Base-by-base conservation (phyloP, 805 yeast genomes). In the Cyberlindnera maclurae region DNA sequence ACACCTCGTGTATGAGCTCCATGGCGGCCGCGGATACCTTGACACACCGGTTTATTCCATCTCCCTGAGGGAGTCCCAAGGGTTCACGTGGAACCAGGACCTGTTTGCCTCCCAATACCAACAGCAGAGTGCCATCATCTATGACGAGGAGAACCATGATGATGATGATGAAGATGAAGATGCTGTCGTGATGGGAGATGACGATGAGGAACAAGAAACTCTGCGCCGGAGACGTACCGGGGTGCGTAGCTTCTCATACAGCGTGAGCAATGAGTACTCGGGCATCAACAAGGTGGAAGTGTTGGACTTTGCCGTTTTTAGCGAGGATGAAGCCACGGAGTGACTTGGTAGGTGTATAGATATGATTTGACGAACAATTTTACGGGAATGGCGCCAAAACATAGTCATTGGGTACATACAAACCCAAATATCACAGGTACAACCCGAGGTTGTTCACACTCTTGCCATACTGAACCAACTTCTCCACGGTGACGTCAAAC, bases 41-140 rank as follows among this genome's bases (percentile, higher is more conserved):
- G 37, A 38, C 31, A 9, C 45, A 24, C 45, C 70, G 6, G 46
- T 63, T 1, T 66, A 53, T 39, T 62, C 69, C 12, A 65, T 79
- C 28, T 67, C 73, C 12, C 60, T 79, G 29, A 67, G 65, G 17
- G 82, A 80, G 50, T 71, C 81, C 26, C 89, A 82, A 52, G 93
- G 93, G 3, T 82, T 82, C 50, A 59, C 73, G 3, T 82, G 86
- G 75, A 82, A 82, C 54, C 89, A 82, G 52, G 89, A 82, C 50
- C 59, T 81, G 33, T 82, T 81, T 66, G 89, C 87, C 3, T 67
- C 79, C 2, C 78, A 79, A 22, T 78, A 76, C 54, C 84, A 79
- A 51, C 89, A 82, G 41, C 62, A 58, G 33, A 58, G 67, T 34
- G 69, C 68, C 13, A 58, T 63, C 1, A 49, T 64, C 4, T 64